Conservation (phyloP, 495 filamentous ascomycete genomes). For the Friedmanniomyces simplex region DNA sequence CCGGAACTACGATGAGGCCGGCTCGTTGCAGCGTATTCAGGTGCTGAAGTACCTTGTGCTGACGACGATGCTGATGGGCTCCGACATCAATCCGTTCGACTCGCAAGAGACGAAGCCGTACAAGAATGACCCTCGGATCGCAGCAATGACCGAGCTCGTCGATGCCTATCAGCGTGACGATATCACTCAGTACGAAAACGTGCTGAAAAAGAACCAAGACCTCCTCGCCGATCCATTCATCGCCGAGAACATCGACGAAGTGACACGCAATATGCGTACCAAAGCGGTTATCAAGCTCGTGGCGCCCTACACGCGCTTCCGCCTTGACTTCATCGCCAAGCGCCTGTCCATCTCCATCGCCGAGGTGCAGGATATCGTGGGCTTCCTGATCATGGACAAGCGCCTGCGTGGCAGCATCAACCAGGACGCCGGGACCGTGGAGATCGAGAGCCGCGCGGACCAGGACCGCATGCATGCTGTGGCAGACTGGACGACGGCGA, state of each 20-base stretch:
- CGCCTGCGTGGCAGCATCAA: constrained; percentile 82
- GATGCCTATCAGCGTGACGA: constrained; percentile 95
- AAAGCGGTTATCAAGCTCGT: constrained; percentile 91
- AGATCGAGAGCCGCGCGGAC: constrained; percentile 66
- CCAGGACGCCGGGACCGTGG: constrained; percentile 71
- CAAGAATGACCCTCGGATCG: constrained; percentile 86
- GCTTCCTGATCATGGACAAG: constrained; percentile 83
- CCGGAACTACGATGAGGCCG: constrained; percentile 96
- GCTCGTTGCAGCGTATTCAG: constrained; percentile 89
- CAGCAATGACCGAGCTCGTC: constrained; percentile 93
- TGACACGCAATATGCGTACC: constrained; percentile 95
- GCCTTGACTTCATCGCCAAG: constrained; percentile 70
- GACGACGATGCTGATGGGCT: constrained; percentile 97
- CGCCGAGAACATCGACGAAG: constrained; percentile 97
- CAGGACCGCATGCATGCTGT: constrained; percentile 63
- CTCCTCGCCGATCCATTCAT: constrained; percentile 90
- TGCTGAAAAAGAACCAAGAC: constrained; percentile 79
- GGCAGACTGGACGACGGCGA: constrained; percentile 58
- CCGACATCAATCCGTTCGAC: constrained; percentile 98
- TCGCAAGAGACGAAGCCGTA: constrained; percentile 99
- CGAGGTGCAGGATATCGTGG: constrained; percentile 88
- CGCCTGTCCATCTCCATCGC: constrained; percentile 70
- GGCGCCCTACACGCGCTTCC: constrained; percentile 89
- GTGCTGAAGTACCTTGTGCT: constrained; percentile 95
- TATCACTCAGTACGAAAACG: constrained; percentile 79